Conservation (phyloP, 176 grass and related monocot species). For the Oryza meridionalis region DNA sequence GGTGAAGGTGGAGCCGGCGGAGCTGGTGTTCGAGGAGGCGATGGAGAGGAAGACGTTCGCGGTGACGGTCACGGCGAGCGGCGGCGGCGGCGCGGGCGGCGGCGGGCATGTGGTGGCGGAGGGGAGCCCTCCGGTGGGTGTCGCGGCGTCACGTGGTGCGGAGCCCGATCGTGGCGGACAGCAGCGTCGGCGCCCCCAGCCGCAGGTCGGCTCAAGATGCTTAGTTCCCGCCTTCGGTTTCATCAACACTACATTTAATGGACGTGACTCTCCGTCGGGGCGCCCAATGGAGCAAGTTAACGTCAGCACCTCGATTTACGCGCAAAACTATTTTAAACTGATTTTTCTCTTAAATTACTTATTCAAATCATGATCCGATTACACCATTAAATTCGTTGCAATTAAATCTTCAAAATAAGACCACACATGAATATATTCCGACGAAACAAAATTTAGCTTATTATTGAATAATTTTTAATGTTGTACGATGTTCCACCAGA, state of each 20-base stretch:
- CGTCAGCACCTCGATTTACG: too few relatives aligned
- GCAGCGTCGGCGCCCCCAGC: neutral
- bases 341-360: too few relatives aligned
- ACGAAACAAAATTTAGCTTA: too few relatives aligned
- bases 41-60: constrained; percentile 53
- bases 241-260: neutral
- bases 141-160: constrained; percentile 44
- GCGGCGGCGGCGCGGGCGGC: neutral
- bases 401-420: too few relatives aligned
- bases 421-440: too few relatives aligned
- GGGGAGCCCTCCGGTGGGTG: constrained; percentile 44
- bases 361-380: too few relatives aligned
- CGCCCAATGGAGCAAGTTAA: too few relatives aligned
- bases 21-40: constrained; percentile 41
- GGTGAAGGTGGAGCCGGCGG: constrained; percentile 36
- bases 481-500: too few relatives aligned
- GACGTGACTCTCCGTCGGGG: too few relatives aligned
- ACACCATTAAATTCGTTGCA: too few relatives aligned
- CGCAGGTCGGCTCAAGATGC: neutral
- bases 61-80: constrained; percentile 33
- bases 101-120: neutral
- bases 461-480: too few relatives aligned
- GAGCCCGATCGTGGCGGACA: constrained; percentile 52
- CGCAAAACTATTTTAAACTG: too few relatives aligned
- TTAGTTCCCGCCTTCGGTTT: neutral